Base-by-base conservation (phyloP, 306 rosid genomes). In the Echinosophora koreensis region DNA sequence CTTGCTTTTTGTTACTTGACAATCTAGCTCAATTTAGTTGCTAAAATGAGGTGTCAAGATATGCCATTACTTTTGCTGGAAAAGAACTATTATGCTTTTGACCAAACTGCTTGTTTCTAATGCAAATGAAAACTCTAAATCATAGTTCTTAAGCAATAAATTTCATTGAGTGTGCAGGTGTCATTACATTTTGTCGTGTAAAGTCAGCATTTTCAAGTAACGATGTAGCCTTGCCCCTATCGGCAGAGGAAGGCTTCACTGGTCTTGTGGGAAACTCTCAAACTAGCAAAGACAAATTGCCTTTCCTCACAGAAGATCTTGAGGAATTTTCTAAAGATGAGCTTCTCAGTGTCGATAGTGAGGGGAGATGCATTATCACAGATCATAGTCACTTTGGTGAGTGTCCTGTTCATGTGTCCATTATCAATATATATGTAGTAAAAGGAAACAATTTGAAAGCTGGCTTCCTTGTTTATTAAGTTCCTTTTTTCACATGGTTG, bases 341-440 rank as follows among this genome's bases (percentile, higher is more conserved):
- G 83, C 88, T 92, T 66, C 80, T 88, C 17, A 78, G 83, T 84
- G 81, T 95, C 74, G 99, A 95, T 80, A 82, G 91, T 11, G 96
- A 95, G 79, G 96, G 97, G 56, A 92, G 97, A 15, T 92, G 99
- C 85, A 12, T 95, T 59, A 56, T 95, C 70, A 91, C 96, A 6
- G 98, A 96, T 90, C 98, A 96, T 77, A 69, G 81, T 61, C 97
- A 96, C 81, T 91, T 92, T 83, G 92, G 97, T 94, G 80, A 66
- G 91, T 69, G n/a, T 68, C 38, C 17, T 57, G 11, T 22, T 5
- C 27, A 28, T 52, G 6, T 65, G 62, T 52, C 18, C 15, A 30
- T 50, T 16, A 60, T 69, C 42, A 39, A 41, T 22, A 41, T 14
- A 17, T 22, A 64, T 39, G 51, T n/a, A 16, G 18, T 73, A n/a